These are phyloP conservation scores for Plectranthus barbatus DNA, from an alignment of 257 asterid species.

Conservation along the genomic window DNA sequence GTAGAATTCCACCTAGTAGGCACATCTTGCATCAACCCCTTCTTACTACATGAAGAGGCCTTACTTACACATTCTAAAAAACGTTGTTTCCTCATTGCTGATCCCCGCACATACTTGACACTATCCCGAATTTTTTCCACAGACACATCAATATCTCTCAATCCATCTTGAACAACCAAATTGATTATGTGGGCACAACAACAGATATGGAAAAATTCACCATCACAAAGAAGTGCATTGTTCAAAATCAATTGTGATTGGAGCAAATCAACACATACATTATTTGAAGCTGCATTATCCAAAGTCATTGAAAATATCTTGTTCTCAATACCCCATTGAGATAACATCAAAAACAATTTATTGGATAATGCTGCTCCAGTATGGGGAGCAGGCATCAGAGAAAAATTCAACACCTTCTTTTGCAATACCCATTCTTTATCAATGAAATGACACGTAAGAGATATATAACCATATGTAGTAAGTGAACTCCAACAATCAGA, in stretches of 20 bases:
- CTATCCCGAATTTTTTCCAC: neutral
- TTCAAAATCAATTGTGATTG: neutral
- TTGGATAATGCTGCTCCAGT: neutral
- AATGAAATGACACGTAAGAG: neutral
- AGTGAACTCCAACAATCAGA: constrained; percentile 1
- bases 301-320: neutral
- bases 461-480: neutral
- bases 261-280: neutral
- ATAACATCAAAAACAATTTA: neutral
- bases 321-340: neutral
- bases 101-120: neutral
- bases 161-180: neutral
- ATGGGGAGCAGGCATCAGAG: neutral
- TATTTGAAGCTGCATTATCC: neutral
- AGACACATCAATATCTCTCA: neutral
- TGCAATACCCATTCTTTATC: neutral
- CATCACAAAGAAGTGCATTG: neutral
- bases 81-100: too few relatives aligned
- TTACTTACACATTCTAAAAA: too few relatives aligned
- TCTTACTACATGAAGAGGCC: neutral
- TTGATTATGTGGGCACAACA: neutral
- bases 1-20: neutral
- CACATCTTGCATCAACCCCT: neutral
- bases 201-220: neutral
- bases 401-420: neutral